Conservation (phyloP, 106 monocot genomes). For the Chionographis japonica region DNA sequence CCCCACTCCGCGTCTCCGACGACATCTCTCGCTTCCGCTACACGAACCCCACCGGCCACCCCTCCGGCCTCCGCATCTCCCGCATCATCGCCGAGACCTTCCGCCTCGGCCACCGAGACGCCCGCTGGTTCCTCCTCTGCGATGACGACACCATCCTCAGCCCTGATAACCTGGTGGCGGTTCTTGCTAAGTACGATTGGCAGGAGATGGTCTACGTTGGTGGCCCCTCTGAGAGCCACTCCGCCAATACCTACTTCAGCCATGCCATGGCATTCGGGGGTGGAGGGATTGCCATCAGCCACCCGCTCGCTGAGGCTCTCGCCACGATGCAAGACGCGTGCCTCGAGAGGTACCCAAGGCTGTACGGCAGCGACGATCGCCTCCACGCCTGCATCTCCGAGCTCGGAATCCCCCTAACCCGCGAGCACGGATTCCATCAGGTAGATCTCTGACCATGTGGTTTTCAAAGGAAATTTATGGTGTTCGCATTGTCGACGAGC, state of each 20-base stretch:
- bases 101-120: slow-evolving; percentile 45
- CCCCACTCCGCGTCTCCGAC: slow-evolving; percentile 65
- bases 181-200: slow-evolving; percentile 79
- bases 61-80: slow-evolving; percentile 86
- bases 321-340: slow-evolving; percentile 67
- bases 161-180: slow-evolving; percentile 74
- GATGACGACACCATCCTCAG: slow-evolving; percentile 85
- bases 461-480: no score
- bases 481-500: no score
- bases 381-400: slow-evolving; percentile 91
- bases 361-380: slow-evolving; percentile 88
- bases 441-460: slow-evolving; percentile 15
- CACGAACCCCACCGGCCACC: slow-evolving; percentile 89
- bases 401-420: slow-evolving; percentile 74
- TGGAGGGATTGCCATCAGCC: slow-evolving; percentile 80
- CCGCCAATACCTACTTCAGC: slow-evolving; percentile 81
- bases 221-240: slow-evolving; percentile 81
- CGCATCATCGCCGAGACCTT: slow-evolving; percentile 73
- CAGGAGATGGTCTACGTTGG: slow-evolving; percentile 84
- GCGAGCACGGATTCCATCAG: slow-evolving; percentile 82
- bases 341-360: slow-evolving; percentile 76
- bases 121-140: slow-evolving; percentile 81
- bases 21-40: slow-evolving; percentile 81
- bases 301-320: slow-evolving; percentile 63
- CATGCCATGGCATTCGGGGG: slow-evolving; percentile 92